Conservation (phyloP, 768 basidiomycete genomes). For the Gelatoporia subvermispora region DNA sequence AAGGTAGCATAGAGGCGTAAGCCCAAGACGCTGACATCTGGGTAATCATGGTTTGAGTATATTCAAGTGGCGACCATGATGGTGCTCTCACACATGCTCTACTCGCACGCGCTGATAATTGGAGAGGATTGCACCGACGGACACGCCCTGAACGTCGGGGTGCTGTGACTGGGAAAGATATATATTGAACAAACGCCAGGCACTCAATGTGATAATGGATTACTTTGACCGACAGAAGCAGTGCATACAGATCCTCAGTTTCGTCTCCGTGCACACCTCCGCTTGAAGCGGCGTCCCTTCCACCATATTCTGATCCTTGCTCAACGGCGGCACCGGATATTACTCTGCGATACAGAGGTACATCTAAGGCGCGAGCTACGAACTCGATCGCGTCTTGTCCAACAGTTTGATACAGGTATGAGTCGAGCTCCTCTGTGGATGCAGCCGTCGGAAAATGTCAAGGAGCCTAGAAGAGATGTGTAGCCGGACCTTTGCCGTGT, state of each 20-base stretch:
- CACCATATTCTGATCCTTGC: slow-evolving; percentile 83
- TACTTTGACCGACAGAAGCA: slow-evolving; percentile 78
- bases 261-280: slow-evolving; percentile 78
- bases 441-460: slow-evolving; percentile 14
- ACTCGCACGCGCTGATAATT: slow-evolving; percentile 96
- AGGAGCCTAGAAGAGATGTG: slow-evolving; percentile 8
- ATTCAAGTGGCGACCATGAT: slow-evolving; percentile 3
- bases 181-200: neutral
- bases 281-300: slow-evolving; percentile 38
- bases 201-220: slow-evolving; percentile 6
- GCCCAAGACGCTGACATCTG: slow-evolving; percentile 75
- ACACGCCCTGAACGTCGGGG: slow-evolving; percentile 81
- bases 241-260: slow-evolving; percentile 84
- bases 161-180: slow-evolving; percentile 50
- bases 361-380: slow-evolving; percentile 78
- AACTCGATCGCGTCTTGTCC: slow-evolving; percentile 90
- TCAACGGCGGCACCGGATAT: slow-evolving; percentile 81
- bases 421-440: slow-evolving; percentile 90
- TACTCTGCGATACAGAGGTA: slow-evolving; percentile 79
- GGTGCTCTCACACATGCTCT: slow-evolving; percentile 83
- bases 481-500: slow-evolving; percentile 69
- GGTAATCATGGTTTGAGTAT: slow-evolving; percentile 1
- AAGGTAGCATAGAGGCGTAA: slow-evolving; percentile 82
- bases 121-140: slow-evolving; percentile 95
- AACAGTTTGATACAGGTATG: slow-evolving; percentile 98